Evolutionary conservation across 2,329 filamentous ascomycete genomes (phyloP).

Genomic region (Neonectria coccinea): DNA sequence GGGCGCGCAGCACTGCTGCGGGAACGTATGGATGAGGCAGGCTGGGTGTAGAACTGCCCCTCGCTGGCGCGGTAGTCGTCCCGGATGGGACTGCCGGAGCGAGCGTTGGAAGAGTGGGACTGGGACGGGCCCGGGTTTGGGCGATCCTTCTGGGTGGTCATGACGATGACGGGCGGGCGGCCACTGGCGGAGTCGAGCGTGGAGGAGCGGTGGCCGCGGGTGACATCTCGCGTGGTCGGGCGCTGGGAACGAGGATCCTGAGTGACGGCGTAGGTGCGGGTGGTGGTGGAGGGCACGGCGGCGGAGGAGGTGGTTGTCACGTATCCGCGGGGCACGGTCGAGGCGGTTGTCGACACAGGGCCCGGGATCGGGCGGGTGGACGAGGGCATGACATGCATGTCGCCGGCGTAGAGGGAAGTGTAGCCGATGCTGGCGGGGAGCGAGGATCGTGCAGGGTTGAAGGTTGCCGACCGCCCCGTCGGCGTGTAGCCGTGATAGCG

Average conservation of each 20-base stretch:
- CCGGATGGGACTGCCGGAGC: constrained; percentile 60
- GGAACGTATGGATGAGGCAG: constrained; percentile 68
- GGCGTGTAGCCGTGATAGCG: constrained; percentile 57
- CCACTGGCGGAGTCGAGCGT: constrained; percentile 61
- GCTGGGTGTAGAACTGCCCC: constrained; percentile 64
- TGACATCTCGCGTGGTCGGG: constrained; percentile 60
- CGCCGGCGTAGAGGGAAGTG: constrained; percentile 63
- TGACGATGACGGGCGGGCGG: constrained; percentile 68
- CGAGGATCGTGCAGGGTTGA: constrained; percentile 65
- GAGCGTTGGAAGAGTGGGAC: constrained; percentile 53
- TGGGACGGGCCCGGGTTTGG: constrained; percentile 56
- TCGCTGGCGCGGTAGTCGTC: constrained; percentile 67
- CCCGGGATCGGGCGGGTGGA: constrained; percentile 45
- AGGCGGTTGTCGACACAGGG: constrained; percentile 43
- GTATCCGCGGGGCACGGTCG: constrained; percentile 49
- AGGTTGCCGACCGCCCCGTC: constrained; percentile 58
- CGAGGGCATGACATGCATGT: constrained; percentile 66
- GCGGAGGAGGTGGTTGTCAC: constrained; percentile 48
- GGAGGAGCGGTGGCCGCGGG: constrained; percentile 60
- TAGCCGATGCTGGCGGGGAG: constrained; percentile 65
- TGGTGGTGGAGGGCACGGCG: constrained; percentile 56
- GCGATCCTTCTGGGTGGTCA: constrained; percentile 61
- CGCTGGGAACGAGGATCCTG: constrained; percentile 63
- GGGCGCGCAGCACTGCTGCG: constrained; percentile 60
- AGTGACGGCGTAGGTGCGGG: constrained; percentile 68